Conservation (phyloP, 805 yeast species). For the Zygotorulaspora florentina region DNA sequence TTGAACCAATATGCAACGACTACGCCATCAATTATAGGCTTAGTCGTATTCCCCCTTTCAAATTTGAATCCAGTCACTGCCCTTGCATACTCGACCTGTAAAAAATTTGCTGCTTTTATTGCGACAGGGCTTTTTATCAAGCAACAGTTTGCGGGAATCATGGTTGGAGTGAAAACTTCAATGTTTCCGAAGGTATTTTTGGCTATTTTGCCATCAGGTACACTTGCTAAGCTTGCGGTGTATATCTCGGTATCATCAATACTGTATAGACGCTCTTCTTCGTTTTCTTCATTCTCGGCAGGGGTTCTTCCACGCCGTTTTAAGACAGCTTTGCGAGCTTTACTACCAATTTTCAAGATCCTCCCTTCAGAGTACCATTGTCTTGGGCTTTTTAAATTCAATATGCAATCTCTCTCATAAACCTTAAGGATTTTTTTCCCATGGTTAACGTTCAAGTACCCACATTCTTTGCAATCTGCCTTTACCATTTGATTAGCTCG, state of each 20-base stretch:
- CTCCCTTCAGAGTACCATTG: constrained; percentile 88
- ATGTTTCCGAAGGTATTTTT: constrained; percentile 80
- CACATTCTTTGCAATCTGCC: constrained; percentile 61
- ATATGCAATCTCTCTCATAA: constrained; percentile 63
- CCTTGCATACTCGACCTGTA: constrained; percentile 75
- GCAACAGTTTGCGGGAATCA: constrained; percentile 80
- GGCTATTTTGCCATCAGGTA: constrained; percentile 57
- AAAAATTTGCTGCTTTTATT: constrained; percentile 63
- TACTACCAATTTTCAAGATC: constrained; percentile 62
- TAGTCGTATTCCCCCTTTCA: constrained; percentile 43
- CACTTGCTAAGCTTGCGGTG: constrained; percentile 57
- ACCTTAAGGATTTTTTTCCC: constrained; percentile 49
- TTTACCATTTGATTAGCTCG: constrained; percentile 66
- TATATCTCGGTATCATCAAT: constrained; percentile 72
- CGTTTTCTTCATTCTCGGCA: constrained; percentile 47
- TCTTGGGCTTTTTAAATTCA: constrained; percentile 61
- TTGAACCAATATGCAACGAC: constrained; percentile 58
- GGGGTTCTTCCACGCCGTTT: constrained; percentile 26
- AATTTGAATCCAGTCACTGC: constrained; percentile 89
- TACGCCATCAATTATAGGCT: constrained; percentile 69
- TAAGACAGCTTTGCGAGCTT: constrained; percentile 48
- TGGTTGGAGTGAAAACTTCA: constrained; percentile 68
- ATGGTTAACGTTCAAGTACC: constrained; percentile 54
- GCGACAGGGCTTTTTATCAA: constrained; percentile 54
- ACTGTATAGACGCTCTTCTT: constrained; percentile 68